These are phyloP conservation scores for Colletotrichum melonis DNA, from an alignment of 2,329 filamentous ascomycete species.

Conservation along the genomic window DNA sequence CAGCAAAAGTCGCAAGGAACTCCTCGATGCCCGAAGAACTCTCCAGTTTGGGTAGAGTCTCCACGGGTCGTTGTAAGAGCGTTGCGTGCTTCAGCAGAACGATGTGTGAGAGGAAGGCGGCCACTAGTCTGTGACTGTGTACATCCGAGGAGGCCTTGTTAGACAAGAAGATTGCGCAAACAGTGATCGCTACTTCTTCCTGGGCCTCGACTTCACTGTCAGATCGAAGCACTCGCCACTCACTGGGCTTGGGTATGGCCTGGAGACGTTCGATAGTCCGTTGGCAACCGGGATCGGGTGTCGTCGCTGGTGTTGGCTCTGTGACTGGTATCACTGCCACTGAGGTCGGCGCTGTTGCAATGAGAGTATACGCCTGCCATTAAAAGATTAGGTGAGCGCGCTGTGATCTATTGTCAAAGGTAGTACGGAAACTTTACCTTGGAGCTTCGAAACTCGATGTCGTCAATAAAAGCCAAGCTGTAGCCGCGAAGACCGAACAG, in stretches of 20 bases:
- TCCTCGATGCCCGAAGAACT: background rate
- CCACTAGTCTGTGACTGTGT: background rate
- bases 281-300: background rate
- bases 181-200: background rate
- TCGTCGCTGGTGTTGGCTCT: background rate
- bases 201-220: background rate
- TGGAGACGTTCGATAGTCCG: background rate
- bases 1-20: slow-evolving; percentile 15
- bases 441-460: slow-evolving; percentile 71
- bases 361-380: background rate
- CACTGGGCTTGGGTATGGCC: background rate
- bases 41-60: too few species aligned
- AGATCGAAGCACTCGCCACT: background rate
- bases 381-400: background rate
- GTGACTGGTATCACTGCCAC: background rate
- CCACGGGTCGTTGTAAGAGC: background rate
- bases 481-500: slow-evolving; percentile 66
- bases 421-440: slow-evolving; percentile 56
- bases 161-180: background rate
- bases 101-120: slow-evolving; percentile 20
- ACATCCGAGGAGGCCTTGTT: background rate
- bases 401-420: background rate
- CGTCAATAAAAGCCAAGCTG: slow-evolving; percentile 73
- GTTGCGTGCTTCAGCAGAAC: slow-evolving; percentile 1
- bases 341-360: slow-evolving; percentile 4